A percentile compares a stretch with the other conserved stretches of the same genome.
phyloP scores from a whole-genome alignment of 768 basidiomycete genomes.

The Tricholoma sp. region DNA sequence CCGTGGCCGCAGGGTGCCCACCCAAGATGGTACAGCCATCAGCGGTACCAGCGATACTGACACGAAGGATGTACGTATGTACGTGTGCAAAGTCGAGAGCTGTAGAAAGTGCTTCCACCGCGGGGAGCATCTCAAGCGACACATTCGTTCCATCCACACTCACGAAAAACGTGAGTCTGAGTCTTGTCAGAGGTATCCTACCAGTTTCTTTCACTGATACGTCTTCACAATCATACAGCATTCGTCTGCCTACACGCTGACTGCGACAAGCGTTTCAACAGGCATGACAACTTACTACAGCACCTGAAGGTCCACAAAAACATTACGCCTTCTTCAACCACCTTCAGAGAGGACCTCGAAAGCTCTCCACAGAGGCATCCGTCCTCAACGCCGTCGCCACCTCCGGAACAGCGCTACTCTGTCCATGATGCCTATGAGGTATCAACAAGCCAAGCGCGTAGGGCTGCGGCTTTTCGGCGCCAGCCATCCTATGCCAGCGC shows the following conservation, averaged over 20 bases:
- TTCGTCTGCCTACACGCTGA: constrained; percentile 63
- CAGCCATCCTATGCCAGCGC: constrained; percentile 4
- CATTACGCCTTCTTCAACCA: constrained; percentile 9
- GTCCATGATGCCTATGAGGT: constrained; percentile 8
- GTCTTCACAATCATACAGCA: constrained; percentile 36
- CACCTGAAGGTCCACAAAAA: constrained; percentile 69
- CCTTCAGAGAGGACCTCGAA: constrained; percentile 4
- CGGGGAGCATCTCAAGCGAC: constrained; percentile 72
- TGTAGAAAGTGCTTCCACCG: constrained; percentile 74
- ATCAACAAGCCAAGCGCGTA: constrained; percentile 5
- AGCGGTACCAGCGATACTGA: constrained; percentile 8
- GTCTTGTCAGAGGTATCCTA: constrained; percentile 12
- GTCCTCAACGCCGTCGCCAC: constrained; percentile 7
- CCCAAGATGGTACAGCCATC: constrained; percentile 21
- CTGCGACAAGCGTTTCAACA: constrained; percentile 72
- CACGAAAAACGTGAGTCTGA: constrained; percentile 67
- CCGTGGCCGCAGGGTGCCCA: constrained; percentile 73
- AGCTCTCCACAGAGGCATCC: constrained; percentile 5
- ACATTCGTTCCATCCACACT: constrained; percentile 71
- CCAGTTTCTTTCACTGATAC: neutral
- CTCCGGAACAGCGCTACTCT: constrained; percentile 7
- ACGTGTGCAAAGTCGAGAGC: constrained; percentile 61
- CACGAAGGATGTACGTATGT: constrained; percentile 29
- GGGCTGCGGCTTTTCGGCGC: constrained; percentile 3
- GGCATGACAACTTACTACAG: constrained; percentile 78